Percentiles rank a stretch among this genome's conserved stretches.
These are phyloP conservation scores for Paecilomyces dactylethromorphus DNA, from an alignment of 2,329 filamentous ascomycete genomes.

Conservation along the genomic window DNA sequence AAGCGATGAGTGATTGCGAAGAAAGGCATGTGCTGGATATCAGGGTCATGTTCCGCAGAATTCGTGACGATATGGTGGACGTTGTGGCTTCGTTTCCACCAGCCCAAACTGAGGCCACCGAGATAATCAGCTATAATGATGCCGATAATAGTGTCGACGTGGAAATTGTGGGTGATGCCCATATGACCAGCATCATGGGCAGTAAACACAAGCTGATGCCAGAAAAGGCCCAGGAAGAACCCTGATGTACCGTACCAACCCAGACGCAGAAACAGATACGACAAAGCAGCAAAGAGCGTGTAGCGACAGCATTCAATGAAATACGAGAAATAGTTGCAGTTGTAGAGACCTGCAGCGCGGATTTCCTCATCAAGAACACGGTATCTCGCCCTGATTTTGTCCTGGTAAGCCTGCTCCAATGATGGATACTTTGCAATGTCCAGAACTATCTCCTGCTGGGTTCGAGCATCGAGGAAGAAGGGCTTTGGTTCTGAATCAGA, in stretches of 20 bases:
- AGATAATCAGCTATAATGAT: conserved; percentile 86
- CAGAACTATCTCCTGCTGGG: conserved; percentile 65
- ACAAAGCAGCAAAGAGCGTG: conserved; percentile 55
- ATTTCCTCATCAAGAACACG: conserved; percentile 68
- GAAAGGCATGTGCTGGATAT: conserved; percentile 86
- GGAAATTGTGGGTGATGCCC: conserved; percentile 90
- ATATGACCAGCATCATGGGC: conserved; percentile 77
- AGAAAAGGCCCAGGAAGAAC: conserved; percentile 41
- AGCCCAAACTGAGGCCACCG: conserved; percentile 82
- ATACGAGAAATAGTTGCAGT: conserved; percentile 80
- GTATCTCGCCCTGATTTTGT: conserved; percentile 71
- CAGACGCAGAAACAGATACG: conserved; percentile 54
- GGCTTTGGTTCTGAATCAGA: conserved; percentile 35
- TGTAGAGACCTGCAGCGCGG: conserved; percentile 66
- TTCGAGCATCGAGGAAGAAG: conserved; percentile 65
- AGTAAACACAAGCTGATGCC: conserved; percentile 1
- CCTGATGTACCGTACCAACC: conserved; percentile 66
- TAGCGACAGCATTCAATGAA: conserved; percentile 70
- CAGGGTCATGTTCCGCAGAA: conserved; percentile 88
- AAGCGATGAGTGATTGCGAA: conserved; percentile 82
- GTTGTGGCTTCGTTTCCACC: conserved; percentile 97
- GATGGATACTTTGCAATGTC: conserved; percentile 77
- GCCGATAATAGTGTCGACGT: conserved; percentile 74
- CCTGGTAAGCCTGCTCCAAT: conserved; percentile 66
- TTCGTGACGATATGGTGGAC: conserved; percentile 97